Base-by-base conservation (phyloP, 164 flowering plant species). In the Tetracentron sinense region DNA sequence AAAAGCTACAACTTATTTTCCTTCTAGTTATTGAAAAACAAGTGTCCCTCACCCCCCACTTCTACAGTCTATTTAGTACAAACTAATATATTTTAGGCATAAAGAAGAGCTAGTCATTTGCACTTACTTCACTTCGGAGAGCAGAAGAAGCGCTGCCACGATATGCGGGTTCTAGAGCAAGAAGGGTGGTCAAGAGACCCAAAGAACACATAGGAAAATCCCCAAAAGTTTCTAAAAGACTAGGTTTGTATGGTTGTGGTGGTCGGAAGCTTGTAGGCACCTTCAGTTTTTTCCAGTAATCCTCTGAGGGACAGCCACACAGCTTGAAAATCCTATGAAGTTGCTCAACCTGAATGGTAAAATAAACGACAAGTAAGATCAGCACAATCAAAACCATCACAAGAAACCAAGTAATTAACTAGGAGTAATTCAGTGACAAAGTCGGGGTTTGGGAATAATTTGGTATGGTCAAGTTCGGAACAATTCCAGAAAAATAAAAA, bases 261-360 rank as follows among this genome's bases (percentile, higher is more conserved):
- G 83, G 86, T 53, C 83, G 72, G 54, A 84, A 85, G 25, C 80
- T 75, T 12, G 85, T 65, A 14, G 84, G 60, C 14, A 83, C 56
- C 71, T 74, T 86, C 69, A 84, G 17, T 59, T 69, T 83, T 69
- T 71, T 82, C 82, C 85, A 88, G 49, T 78, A 88, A 15, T 82
- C 89, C 62, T 83, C 95, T 19, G 91, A 72, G 23, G 91, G 95
- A 20, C 91, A 78, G 23, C 95, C 91, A 74, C 91, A 86, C 12
- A 88, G 72, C 77, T 83, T 84, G 76, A 83, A 88, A 47, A 88
- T 85, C 75, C 63, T 80, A 51, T 88, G 90, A 26, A 84, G 75
- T 69, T 88, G 91, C 76, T 86, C 95, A 54, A 84, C 84, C 94
- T 88, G 71, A 58, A 66, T 63, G 7, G 38, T 2, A 22, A 31